A percentile compares a stretch with the other conserved stretches of the same genome.
Conservation (phyloP, 345 rosid species). For the Conringia planisiliqua region DNA sequence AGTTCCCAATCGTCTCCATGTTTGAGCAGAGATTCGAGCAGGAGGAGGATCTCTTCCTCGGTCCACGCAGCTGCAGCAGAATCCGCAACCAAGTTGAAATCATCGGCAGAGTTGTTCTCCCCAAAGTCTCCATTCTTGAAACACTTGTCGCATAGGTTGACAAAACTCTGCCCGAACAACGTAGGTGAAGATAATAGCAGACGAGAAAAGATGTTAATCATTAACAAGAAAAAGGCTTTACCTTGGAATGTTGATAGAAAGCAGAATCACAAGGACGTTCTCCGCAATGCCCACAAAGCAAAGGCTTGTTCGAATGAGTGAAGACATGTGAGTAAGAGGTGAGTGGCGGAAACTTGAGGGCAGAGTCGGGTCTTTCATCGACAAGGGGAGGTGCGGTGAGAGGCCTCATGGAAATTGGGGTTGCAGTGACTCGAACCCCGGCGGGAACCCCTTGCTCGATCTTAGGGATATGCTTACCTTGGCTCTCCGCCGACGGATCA, state of each 20-base stretch:
- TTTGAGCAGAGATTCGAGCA: slow-evolving; percentile 73
- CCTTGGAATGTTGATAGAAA: slow-evolving; percentile 57
- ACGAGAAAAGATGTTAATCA: background rate
- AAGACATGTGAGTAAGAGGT: slow-evolving; percentile 79
- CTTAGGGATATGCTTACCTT: slow-evolving; percentile 32
- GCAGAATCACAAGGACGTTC: slow-evolving; percentile 40
- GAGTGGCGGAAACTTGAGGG: slow-evolving; percentile 53
- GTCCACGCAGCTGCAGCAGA: slow-evolving; percentile 59
- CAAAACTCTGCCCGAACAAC: slow-evolving; percentile 42
- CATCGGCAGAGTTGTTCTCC: slow-evolving; percentile 53
- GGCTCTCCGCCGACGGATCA: slow-evolving; percentile 17
- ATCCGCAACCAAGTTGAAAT: slow-evolving; percentile 48
- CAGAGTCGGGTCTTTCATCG: slow-evolving; percentile 32
- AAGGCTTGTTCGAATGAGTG: slow-evolving; percentile 37
- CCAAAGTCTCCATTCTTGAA: slow-evolving; percentile 54
- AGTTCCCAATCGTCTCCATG: slow-evolving; percentile 95
- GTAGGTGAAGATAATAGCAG: background rate
- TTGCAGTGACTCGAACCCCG: slow-evolving; percentile 73
- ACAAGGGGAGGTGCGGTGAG: slow-evolving; percentile 35
- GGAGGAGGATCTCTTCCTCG: slow-evolving; percentile 74
- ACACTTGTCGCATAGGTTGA: slow-evolving; percentile 59
- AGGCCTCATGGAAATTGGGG: slow-evolving; percentile 67
- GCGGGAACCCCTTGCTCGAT: slow-evolving; percentile 66
- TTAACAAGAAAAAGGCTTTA: background rate
- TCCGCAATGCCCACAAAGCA: slow-evolving; percentile 54